Base-by-base conservation (phyloP, 352 stramenopile genomes). In the Phytophthora foliorum region DNA sequence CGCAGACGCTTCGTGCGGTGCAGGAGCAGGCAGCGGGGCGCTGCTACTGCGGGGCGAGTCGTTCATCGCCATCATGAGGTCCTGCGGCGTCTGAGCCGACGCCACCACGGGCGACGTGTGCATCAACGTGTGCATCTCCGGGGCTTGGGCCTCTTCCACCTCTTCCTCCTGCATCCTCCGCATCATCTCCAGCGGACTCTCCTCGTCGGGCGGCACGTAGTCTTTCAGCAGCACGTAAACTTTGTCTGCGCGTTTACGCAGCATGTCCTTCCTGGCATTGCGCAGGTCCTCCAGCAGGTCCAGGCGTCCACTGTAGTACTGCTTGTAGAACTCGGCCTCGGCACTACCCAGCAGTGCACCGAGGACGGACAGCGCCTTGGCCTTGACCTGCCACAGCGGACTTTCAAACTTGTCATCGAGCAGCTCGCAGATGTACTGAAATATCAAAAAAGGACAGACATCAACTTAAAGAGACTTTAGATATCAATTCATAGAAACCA, bases 381-480 rank as follows among this genome's bases (percentile, higher is more conserved):
- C 86, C 74, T 94, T 86, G 11, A 94, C 81, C 59, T 94, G 88
- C 88, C 88, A 96, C 54, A 96, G 38, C 34, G 74, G 75, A 57
- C 84, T 84, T 71, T 92, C 81, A n/a, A 96, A 84, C 72, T 94
- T 96, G 65, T 91, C 81, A 50, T 94, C 81, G n/a, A 96, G 74
- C 25, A 94, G 74, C 69, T 96, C 85, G 56, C 88, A 94, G 29
- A 93, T 69, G 57, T 96, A 96, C 82, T 94, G 31, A 52, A 13
- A 6, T 3, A 22, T 36, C n/a, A 46, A 27, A 39, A 55, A 45
- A 54, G 17, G 50, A 14, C 10, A 36, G 44, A 3, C 46, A 69
- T 57, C 7, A 66, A 50, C 3, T 48, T 45, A 21, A 32, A 68
- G 19, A 65, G 45, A 32, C 2, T 6, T 34, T 9, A n/a, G n/a